Conservation (phyloP, 306 rosid species). For the Luffa aegyptiaca region DNA sequence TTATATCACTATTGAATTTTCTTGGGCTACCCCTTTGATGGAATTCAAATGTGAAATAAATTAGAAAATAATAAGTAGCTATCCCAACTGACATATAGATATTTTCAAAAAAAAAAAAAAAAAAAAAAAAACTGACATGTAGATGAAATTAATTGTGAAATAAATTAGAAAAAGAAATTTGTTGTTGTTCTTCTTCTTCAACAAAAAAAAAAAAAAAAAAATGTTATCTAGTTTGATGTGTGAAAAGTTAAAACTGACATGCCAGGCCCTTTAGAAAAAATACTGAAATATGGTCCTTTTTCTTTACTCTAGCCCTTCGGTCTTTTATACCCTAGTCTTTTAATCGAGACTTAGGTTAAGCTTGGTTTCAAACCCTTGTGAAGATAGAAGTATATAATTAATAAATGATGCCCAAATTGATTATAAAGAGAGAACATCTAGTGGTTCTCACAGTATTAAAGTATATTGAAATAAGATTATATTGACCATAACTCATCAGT, state of each 20-base stretch:
- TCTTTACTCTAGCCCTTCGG: neutral
- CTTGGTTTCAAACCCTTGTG: neutral
- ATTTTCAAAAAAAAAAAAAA: too few relatives aligned
- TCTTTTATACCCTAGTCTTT: neutral
- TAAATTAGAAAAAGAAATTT: neutral
- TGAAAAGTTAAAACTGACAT: neutral
- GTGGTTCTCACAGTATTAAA: neutral
- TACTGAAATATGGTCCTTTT: neutral
- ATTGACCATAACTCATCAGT: neutral
- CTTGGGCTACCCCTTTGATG: neutral
- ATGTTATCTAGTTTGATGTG: neutral
- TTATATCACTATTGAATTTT: neutral
- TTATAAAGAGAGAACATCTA: neutral
- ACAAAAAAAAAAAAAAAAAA: too few relatives aligned
- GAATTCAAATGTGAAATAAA: neutral
- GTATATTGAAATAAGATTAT: too few relatives aligned
- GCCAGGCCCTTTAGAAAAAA: neutral
- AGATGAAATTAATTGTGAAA: neutral
- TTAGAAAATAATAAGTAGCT: neutral
- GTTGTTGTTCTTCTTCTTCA: too few relatives aligned
- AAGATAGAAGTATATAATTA: too few relatives aligned
- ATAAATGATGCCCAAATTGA: too few relatives aligned
- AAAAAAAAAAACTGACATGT: neutral
- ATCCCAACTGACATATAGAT: neutral
- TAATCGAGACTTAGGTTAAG: neutral